Evolutionary conservation across 352 stramenopile genomes (phyloP).

Genomic region (Phytophthora sojae): DNA sequence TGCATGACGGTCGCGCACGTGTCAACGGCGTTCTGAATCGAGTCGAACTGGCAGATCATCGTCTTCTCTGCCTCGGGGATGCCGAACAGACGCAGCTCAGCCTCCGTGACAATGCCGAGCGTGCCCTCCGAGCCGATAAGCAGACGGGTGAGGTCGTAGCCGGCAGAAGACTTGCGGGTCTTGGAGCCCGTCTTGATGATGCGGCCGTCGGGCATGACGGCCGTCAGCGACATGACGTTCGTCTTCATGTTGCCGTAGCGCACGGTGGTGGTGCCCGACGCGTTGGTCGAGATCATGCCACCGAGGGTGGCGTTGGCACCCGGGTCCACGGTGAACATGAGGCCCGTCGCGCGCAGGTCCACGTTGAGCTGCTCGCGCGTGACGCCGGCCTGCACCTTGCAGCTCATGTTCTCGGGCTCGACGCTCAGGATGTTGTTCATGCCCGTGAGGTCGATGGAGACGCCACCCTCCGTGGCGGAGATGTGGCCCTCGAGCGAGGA

Average conservation of each 20-base stretch:
- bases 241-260: conserved; percentile 97
- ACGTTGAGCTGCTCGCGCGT: conserved; percentile 94
- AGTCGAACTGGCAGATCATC: conserved; percentile 94
- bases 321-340: conserved; percentile 98
- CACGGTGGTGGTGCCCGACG: conserved; percentile 91
- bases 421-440: conserved; percentile 82
- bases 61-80: conserved; percentile 92
- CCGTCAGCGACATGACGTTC: conserved; percentile 94
- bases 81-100: conserved; percentile 94
- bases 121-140: conserved; percentile 97
- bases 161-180: conserved; percentile 96
- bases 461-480: conserved; percentile 85
- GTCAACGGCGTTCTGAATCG: conserved; percentile 88
- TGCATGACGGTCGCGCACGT: conserved; percentile 88
- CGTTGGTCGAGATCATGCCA: conserved; percentile 95
- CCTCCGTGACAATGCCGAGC: conserved; percentile 95
- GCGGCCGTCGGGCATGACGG: conserved; percentile 90
- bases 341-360: conserved; percentile 83
- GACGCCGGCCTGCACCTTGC: conserved; percentile 94
- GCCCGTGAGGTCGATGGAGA: conserved; percentile 92
- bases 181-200: conserved; percentile 92
- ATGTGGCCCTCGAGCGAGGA: conserved; percentile 97
- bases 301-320: conserved; percentile 96
- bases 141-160: conserved; percentile 96
- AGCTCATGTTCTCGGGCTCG: conserved; percentile 89